Evolutionary conservation across 768 basidiomycete species (phyloP).

Genomic region (Mycena pura): DNA sequence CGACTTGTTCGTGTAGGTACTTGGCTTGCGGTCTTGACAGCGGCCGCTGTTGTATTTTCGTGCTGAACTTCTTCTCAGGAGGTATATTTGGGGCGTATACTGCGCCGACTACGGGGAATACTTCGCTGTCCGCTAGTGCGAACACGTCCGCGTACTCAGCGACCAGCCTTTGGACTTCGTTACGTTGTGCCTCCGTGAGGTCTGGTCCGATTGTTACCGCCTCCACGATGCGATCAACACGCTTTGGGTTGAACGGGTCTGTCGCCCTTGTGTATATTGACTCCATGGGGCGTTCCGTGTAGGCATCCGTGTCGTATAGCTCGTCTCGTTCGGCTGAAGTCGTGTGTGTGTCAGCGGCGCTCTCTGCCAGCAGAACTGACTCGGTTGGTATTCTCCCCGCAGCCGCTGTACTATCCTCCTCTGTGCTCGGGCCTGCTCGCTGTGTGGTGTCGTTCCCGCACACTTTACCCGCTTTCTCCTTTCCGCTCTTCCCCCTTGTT

Average conservation of each 20-base stretch:
- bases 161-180: slow-evolving; percentile 32
- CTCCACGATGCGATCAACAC: slow-evolving; percentile 28
- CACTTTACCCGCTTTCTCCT: too few relatives aligned
- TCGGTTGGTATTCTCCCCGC: too few relatives aligned
- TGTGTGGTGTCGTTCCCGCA: too few relatives aligned
- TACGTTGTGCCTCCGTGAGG: slow-evolving; percentile 32
- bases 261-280: slow-evolving; percentile 28
- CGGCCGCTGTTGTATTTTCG: slow-evolving; percentile 38
- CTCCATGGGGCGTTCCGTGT: background rate
- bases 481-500: too few relatives aligned
- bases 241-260: slow-evolving; percentile 33
- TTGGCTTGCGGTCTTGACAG: slow-evolving; percentile 39
- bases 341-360: too few relatives aligned
- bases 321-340: too few relatives aligned
- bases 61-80: slow-evolving; percentile 34
- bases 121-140: slow-evolving; percentile 46
- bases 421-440: too few relatives aligned
- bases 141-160: slow-evolving; percentile 45
- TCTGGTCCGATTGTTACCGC: slow-evolving; percentile 38
- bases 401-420: too few relatives aligned
- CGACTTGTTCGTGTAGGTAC: slow-evolving; percentile 38
- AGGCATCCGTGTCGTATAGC: background rate
- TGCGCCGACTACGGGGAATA: slow-evolving; percentile 37
- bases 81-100: slow-evolving; percentile 43
- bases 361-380: too few relatives aligned